Evolutionary conservation across 83 land plant species (phyloP), one percentile per base, ranked within the genome.

Genomic region (Picea mariana): DNA sequence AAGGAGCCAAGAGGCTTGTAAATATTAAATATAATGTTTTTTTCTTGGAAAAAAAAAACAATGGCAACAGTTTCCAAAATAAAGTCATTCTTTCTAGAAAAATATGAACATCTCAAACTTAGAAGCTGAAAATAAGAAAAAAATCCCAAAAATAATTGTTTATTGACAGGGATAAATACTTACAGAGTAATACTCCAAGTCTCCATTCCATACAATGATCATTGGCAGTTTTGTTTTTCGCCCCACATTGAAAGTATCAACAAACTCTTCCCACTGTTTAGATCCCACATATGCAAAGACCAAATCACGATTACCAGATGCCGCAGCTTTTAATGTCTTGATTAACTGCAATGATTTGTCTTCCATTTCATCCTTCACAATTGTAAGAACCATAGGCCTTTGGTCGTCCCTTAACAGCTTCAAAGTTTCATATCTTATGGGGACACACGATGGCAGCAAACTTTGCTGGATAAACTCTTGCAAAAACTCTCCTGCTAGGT

Each of bases 281-380:
- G 79, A n/a, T 15, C 91, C 93, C 71, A 87, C 89, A 86, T 87
- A 89, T 5, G 75, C 87, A 89, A 91, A 91, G 6, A 91, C 47
- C 24, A 91, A 82, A 72, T 91, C 89, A 75, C 86, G 91, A 78
- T 91, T 91, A 62, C 87, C 89, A 83, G 84, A 81, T 80, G 93
- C 93, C 27, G 91, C 93, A 81, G 89, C 85, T 65, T 80, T 88
- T 81, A 91, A 84, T 21, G 78, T 68, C 27, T 85, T 89, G 59
- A 91, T 82, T 71, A 91, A 67, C 81, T 81, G 78, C 82, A 81
- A 63, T 27, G 93, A 81, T n/a, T 83, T 80, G 26, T 86, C 89
- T 67, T 89, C 83, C 31, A 0, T 13, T 76, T 81, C 89, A 89
- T 91, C 93, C 26, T 86, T 83, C 83, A 89, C 16, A 47, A 91